Evolutionary conservation across 1,284 basidiomycete genomes (phyloP).

Genomic region (Neolentinus lepideus): DNA sequence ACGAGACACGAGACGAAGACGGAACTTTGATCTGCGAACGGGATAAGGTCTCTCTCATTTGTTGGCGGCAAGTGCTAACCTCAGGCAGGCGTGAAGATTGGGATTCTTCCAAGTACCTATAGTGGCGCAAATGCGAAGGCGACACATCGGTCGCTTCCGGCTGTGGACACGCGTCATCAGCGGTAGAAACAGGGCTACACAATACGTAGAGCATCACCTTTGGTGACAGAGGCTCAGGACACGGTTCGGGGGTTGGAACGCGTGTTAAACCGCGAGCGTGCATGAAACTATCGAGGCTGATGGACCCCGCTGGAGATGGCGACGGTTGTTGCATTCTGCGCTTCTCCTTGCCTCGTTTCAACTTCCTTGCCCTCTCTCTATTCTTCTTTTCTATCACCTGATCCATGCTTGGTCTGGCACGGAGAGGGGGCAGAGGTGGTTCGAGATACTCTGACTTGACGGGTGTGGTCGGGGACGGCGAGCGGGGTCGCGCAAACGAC

Average conservation of each 20-base stretch:
- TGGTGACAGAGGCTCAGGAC: conserved; percentile 4
- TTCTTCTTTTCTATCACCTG: conserved; percentile 63
- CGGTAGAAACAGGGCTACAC: too few relatives aligned
- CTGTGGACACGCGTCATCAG: neutral
- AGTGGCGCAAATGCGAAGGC: too few relatives aligned
- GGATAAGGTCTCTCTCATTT: too few relatives aligned
- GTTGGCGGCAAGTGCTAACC: too few relatives aligned
- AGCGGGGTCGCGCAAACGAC: conserved; percentile 22
- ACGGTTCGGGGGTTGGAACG: neutral
- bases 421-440: conserved; percentile 36
- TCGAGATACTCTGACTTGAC: conserved; percentile 56
- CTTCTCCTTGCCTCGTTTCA: conserved; percentile 34
- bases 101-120: too few relatives aligned
- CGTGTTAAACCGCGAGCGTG: neutral
- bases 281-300: conserved; percentile 3
- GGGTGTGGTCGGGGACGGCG: conserved; percentile 44
- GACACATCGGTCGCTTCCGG: too few relatives aligned
- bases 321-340: conserved; percentile 22
- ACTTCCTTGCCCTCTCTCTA: conserved; percentile 39
- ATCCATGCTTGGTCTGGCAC: conserved; percentile 60
- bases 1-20: conserved; percentile 7
- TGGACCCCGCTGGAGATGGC: conserved; percentile 29
- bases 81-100: too few relatives aligned
- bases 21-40: neutral
- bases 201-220: neutral